Conservation (phyloP, 306 rosid species). For the Inga laurina region DNA sequence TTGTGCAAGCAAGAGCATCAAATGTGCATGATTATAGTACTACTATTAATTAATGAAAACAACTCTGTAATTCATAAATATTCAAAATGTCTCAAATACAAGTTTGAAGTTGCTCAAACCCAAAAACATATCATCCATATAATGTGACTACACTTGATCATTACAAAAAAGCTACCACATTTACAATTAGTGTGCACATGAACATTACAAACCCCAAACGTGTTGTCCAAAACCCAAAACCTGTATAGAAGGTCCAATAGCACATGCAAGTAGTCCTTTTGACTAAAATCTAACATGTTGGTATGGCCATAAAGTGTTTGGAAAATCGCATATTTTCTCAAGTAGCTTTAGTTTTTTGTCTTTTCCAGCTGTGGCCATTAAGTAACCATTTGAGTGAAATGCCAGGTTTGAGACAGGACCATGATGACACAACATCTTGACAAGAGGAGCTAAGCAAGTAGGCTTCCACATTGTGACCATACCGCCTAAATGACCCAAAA, state of each 20-base stretch:
- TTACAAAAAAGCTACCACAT: too few relatives aligned
- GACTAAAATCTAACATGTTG: slow-evolving; percentile 82
- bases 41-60: too few relatives aligned
- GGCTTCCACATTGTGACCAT: slow-evolving; percentile 94
- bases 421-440: slow-evolving; percentile 83
- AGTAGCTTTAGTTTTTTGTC: slow-evolving; percentile 83
- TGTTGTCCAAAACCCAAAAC: slow-evolving; percentile 32
- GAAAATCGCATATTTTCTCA: slow-evolving; percentile 75
- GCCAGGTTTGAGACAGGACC: slow-evolving; percentile 82
- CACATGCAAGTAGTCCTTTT: slow-evolving; percentile 84
- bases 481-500: slow-evolving; percentile 85
- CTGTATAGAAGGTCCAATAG: slow-evolving; percentile 57
- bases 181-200: too few relatives aligned
- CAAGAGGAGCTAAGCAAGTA: slow-evolving; percentile 72
- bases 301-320: slow-evolving; percentile 76
- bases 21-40: too few relatives aligned
- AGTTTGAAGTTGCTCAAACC: too few relatives aligned
- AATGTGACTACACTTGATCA: too few relatives aligned
- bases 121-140: too few relatives aligned
- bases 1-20: too few relatives aligned
- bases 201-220: too few relatives aligned
- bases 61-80: too few relatives aligned
- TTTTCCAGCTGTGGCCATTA: slow-evolving; percentile 91
- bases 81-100: too few relatives aligned
- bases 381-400: slow-evolving; percentile 78